Percentiles rank a stretch among this genome's conserved stretches.
Conservation (phyloP, 148 eudicot genomes). For the Polygonum maritimum region DNA sequence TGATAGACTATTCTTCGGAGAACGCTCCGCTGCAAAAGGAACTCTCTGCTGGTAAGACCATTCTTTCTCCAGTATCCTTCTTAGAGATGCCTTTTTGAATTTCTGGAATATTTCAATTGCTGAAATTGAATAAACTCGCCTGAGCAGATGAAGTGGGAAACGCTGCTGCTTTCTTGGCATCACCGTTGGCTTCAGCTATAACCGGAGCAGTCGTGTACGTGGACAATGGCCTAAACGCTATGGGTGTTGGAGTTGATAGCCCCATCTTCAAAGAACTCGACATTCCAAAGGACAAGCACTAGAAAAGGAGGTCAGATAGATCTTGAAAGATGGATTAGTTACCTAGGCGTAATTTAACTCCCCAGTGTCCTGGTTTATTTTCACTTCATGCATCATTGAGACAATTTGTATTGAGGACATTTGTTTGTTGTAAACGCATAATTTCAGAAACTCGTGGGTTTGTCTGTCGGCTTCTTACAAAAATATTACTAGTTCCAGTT, state of each 20-base stretch:
- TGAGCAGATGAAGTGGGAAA: slow-evolving; percentile 87
- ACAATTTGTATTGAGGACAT: background rate
- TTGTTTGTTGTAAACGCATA: background rate
- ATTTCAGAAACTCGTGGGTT: background rate
- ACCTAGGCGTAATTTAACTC: background rate
- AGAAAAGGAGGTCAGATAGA: slow-evolving; percentile 1
- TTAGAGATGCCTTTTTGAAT: background rate
- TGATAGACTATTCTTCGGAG: slow-evolving; percentile 84
- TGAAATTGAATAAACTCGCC: background rate
- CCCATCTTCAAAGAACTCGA: slow-evolving; percentile 14
- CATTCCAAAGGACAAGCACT: slow-evolving; percentile 43
- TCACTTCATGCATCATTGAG: background rate
- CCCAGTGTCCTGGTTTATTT: background rate
- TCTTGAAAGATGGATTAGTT: slow-evolving; percentile 7
- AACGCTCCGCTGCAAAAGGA: slow-evolving; percentile 93
- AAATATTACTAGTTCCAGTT: too few species aligned
- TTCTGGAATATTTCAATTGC: background rate
- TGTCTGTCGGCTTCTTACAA: too few species aligned
- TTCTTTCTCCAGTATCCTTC: background rate
- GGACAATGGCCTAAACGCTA: slow-evolving; percentile 91
- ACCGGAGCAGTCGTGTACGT: slow-evolving; percentile 89
- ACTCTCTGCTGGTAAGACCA: slow-evolving; percentile 62
- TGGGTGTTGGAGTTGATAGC: slow-evolving; percentile 96
- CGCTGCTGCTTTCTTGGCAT: slow-evolving; percentile 88
- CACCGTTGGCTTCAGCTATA: slow-evolving; percentile 94